These are phyloP conservation scores for Diaporthe sp. DNA, from an alignment of 2,329 filamentous ascomycete species.

Conservation along the genomic window DNA sequence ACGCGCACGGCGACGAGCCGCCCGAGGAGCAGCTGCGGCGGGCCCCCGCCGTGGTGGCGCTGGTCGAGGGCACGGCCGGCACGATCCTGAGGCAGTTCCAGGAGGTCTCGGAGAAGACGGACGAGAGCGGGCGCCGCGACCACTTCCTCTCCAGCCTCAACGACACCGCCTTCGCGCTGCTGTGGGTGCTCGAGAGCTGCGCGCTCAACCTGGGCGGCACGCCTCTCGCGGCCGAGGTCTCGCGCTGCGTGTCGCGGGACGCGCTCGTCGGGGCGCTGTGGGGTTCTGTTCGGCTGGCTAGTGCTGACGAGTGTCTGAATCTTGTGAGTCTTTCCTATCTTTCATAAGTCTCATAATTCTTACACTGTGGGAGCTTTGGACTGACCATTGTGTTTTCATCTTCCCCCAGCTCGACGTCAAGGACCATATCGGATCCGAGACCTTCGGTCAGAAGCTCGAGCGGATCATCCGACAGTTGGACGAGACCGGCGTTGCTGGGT, in stretches of 20 bases:
- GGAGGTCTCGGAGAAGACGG: too few relatives aligned
- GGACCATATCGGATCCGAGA: not conserved
- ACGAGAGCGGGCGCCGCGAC: not conserved
- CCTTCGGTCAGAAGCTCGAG: conserved; percentile 10
- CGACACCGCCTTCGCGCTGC: not conserved
- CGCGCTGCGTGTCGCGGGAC: not conserved
- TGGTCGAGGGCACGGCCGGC: not conserved
- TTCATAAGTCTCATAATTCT: too few relatives aligned
- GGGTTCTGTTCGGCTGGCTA: not conserved
- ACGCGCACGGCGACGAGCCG: not conserved
- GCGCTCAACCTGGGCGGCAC: not conserved
- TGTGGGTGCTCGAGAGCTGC: conserved; percentile 17
- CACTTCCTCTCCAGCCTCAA: not conserved
- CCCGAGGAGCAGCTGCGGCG: not conserved
- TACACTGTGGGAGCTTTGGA: not conserved
- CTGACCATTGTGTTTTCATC: not conserved
- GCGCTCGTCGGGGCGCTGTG: not conserved
- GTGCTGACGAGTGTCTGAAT: not conserved
- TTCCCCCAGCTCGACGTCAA: not conserved
- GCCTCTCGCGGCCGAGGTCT: conserved; percentile 11
- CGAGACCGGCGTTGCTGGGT: not conserved
- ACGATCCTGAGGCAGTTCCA: not conserved
- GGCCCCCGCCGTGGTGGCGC: not conserved
- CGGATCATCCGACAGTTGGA: not conserved
- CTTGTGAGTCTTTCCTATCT: not conserved